Evolutionary conservation across 768 basidiomycete species (phyloP).

Genomic region (Rubroboletus pulcherrimus): DNA sequence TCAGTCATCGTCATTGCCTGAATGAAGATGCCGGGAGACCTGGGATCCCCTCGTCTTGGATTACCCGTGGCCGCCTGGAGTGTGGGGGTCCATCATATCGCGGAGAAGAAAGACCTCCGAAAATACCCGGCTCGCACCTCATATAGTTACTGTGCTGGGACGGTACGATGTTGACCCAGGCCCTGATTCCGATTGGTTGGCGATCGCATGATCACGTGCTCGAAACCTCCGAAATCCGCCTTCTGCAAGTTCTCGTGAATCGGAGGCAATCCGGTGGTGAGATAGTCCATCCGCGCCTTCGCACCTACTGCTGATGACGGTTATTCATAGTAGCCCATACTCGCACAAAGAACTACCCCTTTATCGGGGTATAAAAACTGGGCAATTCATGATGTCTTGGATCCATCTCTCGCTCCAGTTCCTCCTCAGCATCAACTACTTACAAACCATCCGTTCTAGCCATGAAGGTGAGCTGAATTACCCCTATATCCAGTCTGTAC

Average conservation of each 20-base stretch:
- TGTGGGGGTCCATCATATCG: neutral
- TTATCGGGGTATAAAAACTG: constrained; percentile 19
- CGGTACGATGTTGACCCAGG: neutral
- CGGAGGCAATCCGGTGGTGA: neutral
- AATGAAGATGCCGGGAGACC: neutral
- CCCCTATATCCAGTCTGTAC: neutral
- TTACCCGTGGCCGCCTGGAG: neutral
- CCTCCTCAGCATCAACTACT: neutral
- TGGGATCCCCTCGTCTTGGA: neutral
- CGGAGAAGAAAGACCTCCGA: constrained; percentile 1
- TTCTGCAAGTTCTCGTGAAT: neutral
- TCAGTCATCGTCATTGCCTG: neutral
- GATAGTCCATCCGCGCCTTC: neutral
- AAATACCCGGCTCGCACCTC: neutral
- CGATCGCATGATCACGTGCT: constrained; percentile 11
- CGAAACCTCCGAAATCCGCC: neutral
- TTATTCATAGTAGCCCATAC: neutral
- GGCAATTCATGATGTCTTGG: neutral
- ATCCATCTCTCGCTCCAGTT: constrained; percentile 5
- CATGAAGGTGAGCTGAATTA: constrained; percentile 41
- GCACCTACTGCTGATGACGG: neutral
- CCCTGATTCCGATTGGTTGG: constrained; percentile 4
- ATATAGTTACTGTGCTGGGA: neutral
- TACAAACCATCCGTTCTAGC: constrained; percentile 2
- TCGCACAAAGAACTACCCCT: neutral